Evolutionary conservation across 176 grass and related monocot genomes (phyloP), one percentile per base, ranked within the genome.

Genomic region (Rhynchospora tenuis): DNA sequence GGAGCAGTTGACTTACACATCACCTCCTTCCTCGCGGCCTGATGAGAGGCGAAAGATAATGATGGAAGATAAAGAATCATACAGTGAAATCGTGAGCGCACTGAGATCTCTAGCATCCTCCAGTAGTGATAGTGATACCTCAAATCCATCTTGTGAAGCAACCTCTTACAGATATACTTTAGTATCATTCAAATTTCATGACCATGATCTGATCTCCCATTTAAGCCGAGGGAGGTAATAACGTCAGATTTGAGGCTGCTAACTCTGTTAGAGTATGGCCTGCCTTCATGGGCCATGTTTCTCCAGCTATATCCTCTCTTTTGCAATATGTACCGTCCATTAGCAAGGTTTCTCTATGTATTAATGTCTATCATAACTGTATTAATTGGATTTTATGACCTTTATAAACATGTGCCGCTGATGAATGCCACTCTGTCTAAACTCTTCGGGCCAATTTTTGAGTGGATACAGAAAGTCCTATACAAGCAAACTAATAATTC

Each of bases 391-490:
- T 99, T 99, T 87, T 99, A 99, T 91, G 96, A 99, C 45, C 88
- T 95, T 19, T 99, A 95, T 87, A 99, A 99, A 86, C 95, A 99
- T 90, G 96, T 99, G 51, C 96, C 96, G 6, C 73, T 99, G 92
- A 85, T 99, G 65, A 99, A 95, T 70, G 91, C 88, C 67, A 99
- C 96, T 78, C 86, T 93, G 46, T 95, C 96, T 80, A 92, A 88
- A 83, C 87, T 99, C 29, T 99, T 99, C 86, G 96, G 96, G 16
- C 96, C 96, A 15, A 90, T 95, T 70, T 95, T 99, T 90, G 88
- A 95, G 80, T 93, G 96, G 96, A 99, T 99, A 89, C 91, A 99
- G 85, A 95, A 93, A n/a, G n/a, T n/a, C n/a, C n/a, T n/a, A n/a
- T n/a, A n/a, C n/a, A n/a, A n/a, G n/a, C n/a, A n/a, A n/a, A n/a